Conservation (phyloP, 306 rosid species). For the Luffa acutangula region DNA sequence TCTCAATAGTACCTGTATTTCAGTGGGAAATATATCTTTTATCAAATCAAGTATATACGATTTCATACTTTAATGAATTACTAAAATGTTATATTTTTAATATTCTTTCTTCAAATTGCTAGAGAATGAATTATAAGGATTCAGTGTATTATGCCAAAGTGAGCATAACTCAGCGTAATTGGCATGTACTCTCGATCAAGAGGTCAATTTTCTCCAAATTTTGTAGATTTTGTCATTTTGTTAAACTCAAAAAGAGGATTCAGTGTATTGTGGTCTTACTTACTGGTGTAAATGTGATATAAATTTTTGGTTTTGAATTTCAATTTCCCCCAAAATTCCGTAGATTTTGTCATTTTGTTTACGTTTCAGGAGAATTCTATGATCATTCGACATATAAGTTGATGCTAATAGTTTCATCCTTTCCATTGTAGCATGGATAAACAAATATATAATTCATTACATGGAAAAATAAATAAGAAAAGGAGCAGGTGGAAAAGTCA, state of each 20-base stretch:
- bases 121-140: not conserved
- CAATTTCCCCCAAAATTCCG: not conserved
- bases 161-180: no score
- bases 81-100: not conserved
- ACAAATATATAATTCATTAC: no score
- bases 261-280: not conserved
- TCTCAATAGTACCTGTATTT: not conserved
- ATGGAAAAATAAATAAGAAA: not conserved
- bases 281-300: not conserved
- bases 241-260: no score
- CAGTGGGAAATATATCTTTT: not conserved
- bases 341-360: not conserved
- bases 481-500: not conserved
- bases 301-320: not conserved
- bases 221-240: no score
- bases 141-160: not conserved
- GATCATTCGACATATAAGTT: not conserved
- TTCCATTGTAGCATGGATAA: not conserved
- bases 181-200: no score
- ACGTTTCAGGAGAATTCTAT: not conserved
- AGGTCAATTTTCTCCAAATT: no score
- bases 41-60: not conserved
- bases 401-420: not conserved
- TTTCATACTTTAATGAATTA: not conserved
- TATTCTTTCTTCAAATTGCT: not conserved